Percentiles rank a stretch among this genome's conserved stretches.
These are phyloP conservation scores for Prinsepia uniflora DNA, from an alignment of 306 rosid species.

Conservation along the genomic window DNA sequence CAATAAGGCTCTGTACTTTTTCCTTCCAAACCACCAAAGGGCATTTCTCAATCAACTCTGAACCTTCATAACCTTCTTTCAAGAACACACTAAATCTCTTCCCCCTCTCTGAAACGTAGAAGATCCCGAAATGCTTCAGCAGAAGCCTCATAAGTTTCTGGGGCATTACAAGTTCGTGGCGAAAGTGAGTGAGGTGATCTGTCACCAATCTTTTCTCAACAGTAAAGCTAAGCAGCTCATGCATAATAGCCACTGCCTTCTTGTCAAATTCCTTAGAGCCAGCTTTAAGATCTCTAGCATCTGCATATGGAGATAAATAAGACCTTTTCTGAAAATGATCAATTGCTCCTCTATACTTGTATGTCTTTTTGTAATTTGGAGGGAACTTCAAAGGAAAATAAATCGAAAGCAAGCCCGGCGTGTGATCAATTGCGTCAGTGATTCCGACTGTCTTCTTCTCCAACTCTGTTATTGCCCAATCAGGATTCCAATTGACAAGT, in stretches of 20 bases:
- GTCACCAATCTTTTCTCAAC: constrained; percentile 81
- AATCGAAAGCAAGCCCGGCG: constrained; percentile 44
- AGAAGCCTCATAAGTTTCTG: constrained; percentile 88
- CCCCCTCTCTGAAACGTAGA: constrained; percentile 92
- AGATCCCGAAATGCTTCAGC: constrained; percentile 76
- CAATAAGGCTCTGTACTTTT: constrained; percentile 44
- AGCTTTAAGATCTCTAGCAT: constrained; percentile 56
- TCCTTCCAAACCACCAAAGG: constrained; percentile 80
- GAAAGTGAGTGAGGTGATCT: constrained; percentile 87
- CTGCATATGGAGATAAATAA: constrained; percentile 83
- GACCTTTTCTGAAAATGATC: constrained; percentile 66
- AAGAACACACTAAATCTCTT: constrained; percentile 82
- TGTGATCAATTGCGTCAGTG: constrained; percentile 22
- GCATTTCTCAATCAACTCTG: constrained; percentile 69
- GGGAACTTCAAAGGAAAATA: constrained; percentile 74
- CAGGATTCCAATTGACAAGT: constrained; percentile 75
- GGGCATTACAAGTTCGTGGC: constrained; percentile 81
- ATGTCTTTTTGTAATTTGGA: constrained; percentile 51
- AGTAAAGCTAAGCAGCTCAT: constrained; percentile 76
- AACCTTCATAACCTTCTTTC: constrained; percentile 68
- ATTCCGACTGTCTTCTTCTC: constrained; percentile 54
- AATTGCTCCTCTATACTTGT: constrained; percentile 51
- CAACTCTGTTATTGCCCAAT: constrained; percentile 75
- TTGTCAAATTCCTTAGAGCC: constrained; percentile 82
- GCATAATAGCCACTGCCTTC: constrained; percentile 88